Base-by-base conservation (phyloP, 768 basidiomycete species). In the Termitomyces sp. region DNA sequence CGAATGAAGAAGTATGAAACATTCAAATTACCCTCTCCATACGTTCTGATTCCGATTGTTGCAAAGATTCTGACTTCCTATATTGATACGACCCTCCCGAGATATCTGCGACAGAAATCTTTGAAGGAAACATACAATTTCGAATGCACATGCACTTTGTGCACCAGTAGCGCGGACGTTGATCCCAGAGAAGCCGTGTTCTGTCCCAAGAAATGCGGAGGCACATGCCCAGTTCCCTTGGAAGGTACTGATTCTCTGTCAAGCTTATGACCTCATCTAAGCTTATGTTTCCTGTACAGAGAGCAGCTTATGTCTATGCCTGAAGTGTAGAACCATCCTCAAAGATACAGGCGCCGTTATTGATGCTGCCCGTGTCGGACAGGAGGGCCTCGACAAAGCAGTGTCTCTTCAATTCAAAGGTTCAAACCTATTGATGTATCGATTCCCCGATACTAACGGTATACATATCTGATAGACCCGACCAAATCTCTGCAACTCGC, bases 101-200 rank as follows among this genome's bases (percentile, higher is more conserved):
- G 70, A 10, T 56, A 64, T 0, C 67, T 76, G 19, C 77, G 95
- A 29, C 86, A 82, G 59, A 68, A 70, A 32, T 73, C 80, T 1
- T 76, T 98, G 19, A 64, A 72, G 43, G 85, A 88, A 58, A 86
- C 89, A 0, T 97, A 98, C 70, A 79, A 82, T 61, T 98, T 98
- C 64, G 72, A 64, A 8, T 98, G 95, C 63, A 63, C 56, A 11
- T 98, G 96, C 65, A 29, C 59, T 0, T 69, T 90, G 0, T 95
- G 92, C 67, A 57, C 50, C 14, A 45, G 60, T 0, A 62, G 55
- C 2, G 45, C 42, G 1, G 59, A 57, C 0, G 68, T 81, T 0
- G 93, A 97, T 65, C 83, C 82, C 23, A 77, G 94, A 49, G 86
- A 85, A 65, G 76, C 82, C 5, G 70, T 95, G 25, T 78, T 70